These are phyloP conservation scores for Alternaria infectoria DNA, from an alignment of 2,329 filamentous ascomycete species.

Conservation along the genomic window DNA sequence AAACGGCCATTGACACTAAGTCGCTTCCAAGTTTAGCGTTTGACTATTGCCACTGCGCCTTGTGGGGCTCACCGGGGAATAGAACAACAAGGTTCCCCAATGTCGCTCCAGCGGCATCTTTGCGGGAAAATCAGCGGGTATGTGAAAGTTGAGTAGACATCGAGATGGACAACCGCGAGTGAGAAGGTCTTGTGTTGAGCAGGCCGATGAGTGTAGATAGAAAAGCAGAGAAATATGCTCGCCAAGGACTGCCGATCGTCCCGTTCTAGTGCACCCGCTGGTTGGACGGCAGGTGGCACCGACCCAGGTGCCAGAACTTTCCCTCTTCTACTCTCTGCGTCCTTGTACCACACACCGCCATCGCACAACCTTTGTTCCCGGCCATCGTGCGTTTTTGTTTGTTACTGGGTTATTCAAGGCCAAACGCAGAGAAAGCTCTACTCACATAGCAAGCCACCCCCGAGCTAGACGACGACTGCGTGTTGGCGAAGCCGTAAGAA, in stretches of 20 bases:
- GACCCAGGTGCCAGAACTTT: conserved; percentile 9
- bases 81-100: conserved; percentile 18
- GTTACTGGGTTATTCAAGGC: conserved; percentile 5
- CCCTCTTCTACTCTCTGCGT: conserved; percentile 2
- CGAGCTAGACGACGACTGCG: conserved; percentile 22
- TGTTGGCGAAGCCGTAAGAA: conserved; percentile 57
- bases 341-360: conserved; percentile 3
- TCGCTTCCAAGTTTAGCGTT: background rate
- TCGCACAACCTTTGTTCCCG: conserved; percentile 6
- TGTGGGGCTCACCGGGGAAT: conserved; percentile 10
- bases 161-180: background rate
- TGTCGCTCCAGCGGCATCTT: conserved; percentile 1
- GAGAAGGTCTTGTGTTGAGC: background rate
- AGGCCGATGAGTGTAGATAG: background rate
- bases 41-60: conserved; percentile 1
- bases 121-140: conserved; percentile 1
- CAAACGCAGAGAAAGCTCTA: conserved; percentile 22
- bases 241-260: conserved; percentile 22
- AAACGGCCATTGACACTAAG: background rate
- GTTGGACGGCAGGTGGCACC: background rate
- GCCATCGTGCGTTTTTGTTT: conserved; percentile 2
- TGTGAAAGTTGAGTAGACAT: background rate
- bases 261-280: conserved; percentile 12
- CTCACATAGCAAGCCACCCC: conserved; percentile 11
- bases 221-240: background rate